Percentiles rank a stretch among this genome's conserved stretches.
Conservation (phyloP, 1,139 yeast genomes). For the Nakaseomyces kungkrabaensis region DNA sequence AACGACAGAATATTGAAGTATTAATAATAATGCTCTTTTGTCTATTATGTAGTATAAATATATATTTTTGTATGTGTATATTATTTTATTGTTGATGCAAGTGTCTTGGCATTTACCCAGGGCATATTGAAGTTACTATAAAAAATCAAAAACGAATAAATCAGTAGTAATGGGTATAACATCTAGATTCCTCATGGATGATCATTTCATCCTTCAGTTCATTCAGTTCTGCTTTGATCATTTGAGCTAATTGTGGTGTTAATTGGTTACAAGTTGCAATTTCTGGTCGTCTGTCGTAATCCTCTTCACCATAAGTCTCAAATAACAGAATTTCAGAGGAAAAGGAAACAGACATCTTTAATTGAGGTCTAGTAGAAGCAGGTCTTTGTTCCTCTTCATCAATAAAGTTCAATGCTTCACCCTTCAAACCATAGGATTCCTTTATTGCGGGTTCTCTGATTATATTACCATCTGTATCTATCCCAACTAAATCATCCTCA, state of each 20-base stretch:
- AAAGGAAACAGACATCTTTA: conserved; percentile 44
- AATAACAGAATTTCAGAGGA: conserved; percentile 76
- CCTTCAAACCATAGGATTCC: not conserved
- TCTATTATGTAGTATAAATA: not conserved
- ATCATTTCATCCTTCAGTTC: conserved; percentile 69
- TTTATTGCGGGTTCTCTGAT: not conserved
- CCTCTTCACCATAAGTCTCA: conserved; percentile 76
- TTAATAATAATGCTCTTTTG: too few species aligned
- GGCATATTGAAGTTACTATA: too few species aligned
- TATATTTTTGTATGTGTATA: not conserved
- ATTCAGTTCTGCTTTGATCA: conserved; percentile 80
- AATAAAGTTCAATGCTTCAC: not conserved
- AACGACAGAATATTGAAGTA: too few species aligned
- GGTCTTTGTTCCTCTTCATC: not conserved
- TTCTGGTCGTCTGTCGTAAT: conserved; percentile 91
- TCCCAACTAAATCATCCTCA: not conserved
- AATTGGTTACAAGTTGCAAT: conserved; percentile 86
- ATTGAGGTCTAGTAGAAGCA: not conserved
- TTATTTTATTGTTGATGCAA: not conserved
- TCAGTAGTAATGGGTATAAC: conserved; percentile 76
- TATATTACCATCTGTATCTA: not conserved
- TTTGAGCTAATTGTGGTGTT: conserved; percentile 81
- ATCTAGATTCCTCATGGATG: conserved; percentile 64
- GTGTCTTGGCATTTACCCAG: too few species aligned
- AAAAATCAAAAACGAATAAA: not conserved